Evolutionary conservation across 495 filamentous ascomycete genomes (phyloP), one percentile per base, ranked within the genome.

Genomic region (Penicillium ochrochloron): DNA sequence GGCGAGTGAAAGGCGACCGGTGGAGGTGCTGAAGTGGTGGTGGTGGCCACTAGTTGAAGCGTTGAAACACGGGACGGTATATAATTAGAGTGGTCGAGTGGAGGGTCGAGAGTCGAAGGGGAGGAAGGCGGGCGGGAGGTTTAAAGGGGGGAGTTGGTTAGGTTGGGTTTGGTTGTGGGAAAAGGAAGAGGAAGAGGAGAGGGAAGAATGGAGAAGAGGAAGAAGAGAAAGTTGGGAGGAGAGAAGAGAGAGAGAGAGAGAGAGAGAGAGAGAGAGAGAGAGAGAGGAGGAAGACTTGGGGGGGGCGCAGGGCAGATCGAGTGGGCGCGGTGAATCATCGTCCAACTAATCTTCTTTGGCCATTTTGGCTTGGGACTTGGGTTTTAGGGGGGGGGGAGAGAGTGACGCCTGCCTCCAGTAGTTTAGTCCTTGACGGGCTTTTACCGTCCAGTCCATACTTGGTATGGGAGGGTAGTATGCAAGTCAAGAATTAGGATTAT

Each of bases 181-280:
- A 59, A 50, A 53, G 57, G 61, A 60, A 52, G 65, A 62, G 66
- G 58, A 63, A 68, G 70, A 51, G 58, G 50, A 64, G 62, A 64
- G 62, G 66, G 62, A 65, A 61, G 60, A 63, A 65, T 62, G 72
- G 66, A 68, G 62, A 66, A 64, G 61, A 23, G 10, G 54, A 44
- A 44, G 21, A 44, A 15, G 37, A 41, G 34, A 33, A 27, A 57
- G 33, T 23, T 23, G 19, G 54, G 54, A 57, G n/a, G 39, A 34
- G 3, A 1, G 25, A 57, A 14, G 54, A n/a, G n/a, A 52, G 65
- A 62, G 66, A 58, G 61, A 68, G 70, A 50, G 58, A 44, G 59
- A 27, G 25, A 27, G 25, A 64, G 62, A 64, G 62, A 64, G 65
- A 62, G 66, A 58, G 61, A 68, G 70, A 50, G 58, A 44, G 59